Percentiles rank a stretch among this genome's conserved stretches.
Evolutionary conservation across 306 rosid genomes (phyloP).

Genomic region (Echinosophora koreensis): DNA sequence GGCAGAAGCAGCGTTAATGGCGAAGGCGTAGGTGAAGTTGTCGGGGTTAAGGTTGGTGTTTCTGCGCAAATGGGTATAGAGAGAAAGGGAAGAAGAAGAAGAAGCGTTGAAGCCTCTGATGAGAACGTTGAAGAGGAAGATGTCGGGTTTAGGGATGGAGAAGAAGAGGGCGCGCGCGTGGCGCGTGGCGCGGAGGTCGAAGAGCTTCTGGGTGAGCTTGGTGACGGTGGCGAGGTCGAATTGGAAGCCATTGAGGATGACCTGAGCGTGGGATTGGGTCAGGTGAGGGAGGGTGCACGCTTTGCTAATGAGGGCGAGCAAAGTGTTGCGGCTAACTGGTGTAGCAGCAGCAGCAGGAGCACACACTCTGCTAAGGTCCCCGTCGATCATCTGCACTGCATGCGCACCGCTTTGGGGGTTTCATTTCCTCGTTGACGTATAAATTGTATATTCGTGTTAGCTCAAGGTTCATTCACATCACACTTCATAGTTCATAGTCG

Average conservation of each 20-base stretch:
- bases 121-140: constrained; percentile 87
- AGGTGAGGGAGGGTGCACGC: constrained; percentile 63
- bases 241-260: constrained; percentile 70
- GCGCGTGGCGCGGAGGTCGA: constrained; percentile 71
- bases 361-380: constrained; percentile 40
- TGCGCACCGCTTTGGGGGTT: neutral
- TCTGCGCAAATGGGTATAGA: constrained; percentile 66
- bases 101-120: constrained; percentile 69
- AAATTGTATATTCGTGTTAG: too few species aligned
- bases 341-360: neutral
- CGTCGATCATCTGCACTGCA: constrained; percentile 48
- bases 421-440: too few species aligned
- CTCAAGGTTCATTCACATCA: too few species aligned
- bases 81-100: constrained; percentile 59
- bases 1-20: constrained; percentile 65
- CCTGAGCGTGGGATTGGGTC: constrained; percentile 77
- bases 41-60: constrained; percentile 67
- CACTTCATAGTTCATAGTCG: too few species aligned
- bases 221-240: constrained; percentile 79
- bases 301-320: constrained; percentile 63
- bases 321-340: constrained; percentile 55
- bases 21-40: constrained; percentile 70
- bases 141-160: constrained; percentile 75
- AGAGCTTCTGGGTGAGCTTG: constrained; percentile 85
- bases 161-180: constrained; percentile 71